A percentile compares a stretch with the other conserved stretches of the same genome.
Conservation (phyloP, 805 yeast species). For the Brettanomyces sp. region DNA sequence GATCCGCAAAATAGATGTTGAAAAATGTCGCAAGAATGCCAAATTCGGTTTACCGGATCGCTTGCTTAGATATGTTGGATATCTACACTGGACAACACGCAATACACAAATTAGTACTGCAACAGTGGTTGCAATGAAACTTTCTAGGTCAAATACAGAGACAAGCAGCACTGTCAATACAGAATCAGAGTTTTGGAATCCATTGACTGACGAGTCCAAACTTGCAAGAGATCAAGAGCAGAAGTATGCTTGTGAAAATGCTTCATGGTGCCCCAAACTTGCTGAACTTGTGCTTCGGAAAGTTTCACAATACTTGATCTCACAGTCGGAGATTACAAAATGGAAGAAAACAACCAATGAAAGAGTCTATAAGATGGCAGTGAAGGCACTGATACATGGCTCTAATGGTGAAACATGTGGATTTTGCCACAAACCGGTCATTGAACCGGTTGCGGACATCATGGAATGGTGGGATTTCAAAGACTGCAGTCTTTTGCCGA, state of each 20-base stretch:
- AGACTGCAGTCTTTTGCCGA: conserved; percentile 39
- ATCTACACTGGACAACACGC: conserved; percentile 19
- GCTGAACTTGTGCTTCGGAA: conserved; percentile 37
- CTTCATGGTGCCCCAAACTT: conserved; percentile 33
- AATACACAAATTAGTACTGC: conserved; percentile 14
- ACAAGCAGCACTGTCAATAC: conserved; percentile 10
- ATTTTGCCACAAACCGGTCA: conserved; percentile 36
- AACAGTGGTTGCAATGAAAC: conserved; percentile 14
- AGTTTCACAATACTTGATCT: conserved; percentile 42
- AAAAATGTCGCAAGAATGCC: not conserved
- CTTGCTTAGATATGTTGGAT: conserved; percentile 16
- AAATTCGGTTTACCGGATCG: not conserved
- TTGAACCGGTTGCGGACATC: conserved; percentile 50
- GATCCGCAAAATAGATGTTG: not conserved
- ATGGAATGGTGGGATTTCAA: conserved; percentile 63
- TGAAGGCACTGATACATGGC: conserved; percentile 45
- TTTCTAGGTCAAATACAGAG: conserved; percentile 24
- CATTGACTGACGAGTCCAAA: not conserved
- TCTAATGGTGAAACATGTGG: conserved; percentile 44
- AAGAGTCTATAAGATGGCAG: conserved; percentile 34
- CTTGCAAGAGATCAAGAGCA: conserved; percentile 7
- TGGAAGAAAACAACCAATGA: conserved; percentile 46
- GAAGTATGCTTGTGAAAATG: conserved; percentile 5
- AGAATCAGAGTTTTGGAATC: not conserved
- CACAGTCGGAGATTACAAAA: conserved; percentile 41